Evolutionary conservation across 176 grass and related monocot genomes (phyloP), one percentile per base, ranked within the genome.

Genomic region (Carex myosuroides): DNA sequence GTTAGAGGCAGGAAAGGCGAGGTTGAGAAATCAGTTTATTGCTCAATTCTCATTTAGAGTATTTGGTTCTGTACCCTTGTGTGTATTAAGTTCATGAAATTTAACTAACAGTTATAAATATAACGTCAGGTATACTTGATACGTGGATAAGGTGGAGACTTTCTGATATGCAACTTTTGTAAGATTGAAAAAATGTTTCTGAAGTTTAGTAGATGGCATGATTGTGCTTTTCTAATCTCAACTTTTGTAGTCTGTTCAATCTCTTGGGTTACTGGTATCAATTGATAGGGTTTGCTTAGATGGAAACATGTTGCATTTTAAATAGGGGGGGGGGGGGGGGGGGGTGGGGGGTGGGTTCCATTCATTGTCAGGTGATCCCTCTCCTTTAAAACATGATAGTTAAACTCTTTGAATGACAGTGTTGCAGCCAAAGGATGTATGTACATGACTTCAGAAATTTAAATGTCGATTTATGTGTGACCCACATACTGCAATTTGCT

Each of bases 51-150:
- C 79, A 16, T 79, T 84, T 80, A 64, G 20, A 77, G 67, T 57
- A 78, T 78, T 57, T 78, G 48, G 8, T 33, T 55, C 56, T 32
- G 13, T 78, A 52, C 48, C 52, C 73, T 78, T 33, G 73, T 78
- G 73, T 78, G 73, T 78, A 57, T 78, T 78, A 57, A 57, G 73
- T 57, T 78, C 13, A 54, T 21, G 53, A 74, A 57, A 78, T 33
- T 57, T 78, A 13, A 54, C 85, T 91, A 89, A 89, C 85, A 81
- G 83, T 21, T 78, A 78, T 78, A 78, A 78, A 33, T 78, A 78
- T 33, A 56, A 78, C 26, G 17, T 78, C 50, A 78, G 50, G 50
- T 57, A 78, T 78, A 78, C 50, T 78, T 56, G 73, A 78, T 78
- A 78, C 52, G 2, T 77, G 44, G 70, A 14, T 74, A 53, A 74